Evolutionary conservation across 2,329 filamentous ascomycete species (phyloP), one percentile per base, ranked within the genome.

Genomic region (Microsporum audouinii): DNA sequence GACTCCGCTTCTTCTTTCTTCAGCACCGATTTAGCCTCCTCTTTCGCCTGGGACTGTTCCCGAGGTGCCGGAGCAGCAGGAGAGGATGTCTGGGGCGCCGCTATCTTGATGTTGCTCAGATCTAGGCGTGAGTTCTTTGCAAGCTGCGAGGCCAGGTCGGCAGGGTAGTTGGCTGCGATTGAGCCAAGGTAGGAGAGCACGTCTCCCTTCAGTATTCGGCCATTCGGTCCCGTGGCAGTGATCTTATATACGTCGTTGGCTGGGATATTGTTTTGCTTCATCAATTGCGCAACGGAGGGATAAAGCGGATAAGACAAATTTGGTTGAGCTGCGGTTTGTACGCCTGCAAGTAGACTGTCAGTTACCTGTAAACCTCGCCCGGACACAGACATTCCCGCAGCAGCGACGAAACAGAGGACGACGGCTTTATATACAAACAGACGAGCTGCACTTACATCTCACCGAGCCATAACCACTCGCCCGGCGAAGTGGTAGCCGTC

Each of bases 141-240:
- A 71, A 95, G 86, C 59, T 84, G 85, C 62, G 82, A 78, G 60
- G 88, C 88, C 67, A 91, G 82, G 63, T 84, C 79, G 27, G 83
- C 81, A 1, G 92, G 88, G 66, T 89, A 88, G 62, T 85, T 80
- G 65, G 85, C 78, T 63, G 86, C 79, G 69, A 96, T 89, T 67
- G 81, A 79, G 64, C 94, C 94, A 14, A 97, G 76, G 74, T 92
- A 94, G 56, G 91, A 91, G 60, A 99, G 84, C 5, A 99, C 87
- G 71, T 99, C 94, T 61, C 94, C 94, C 81, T 99, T 99, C 64
- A 99, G 82, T 60, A 99, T 80, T 63, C 94, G 86, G 62, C 91
- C 91, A 69, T 86, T 86, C 34, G 94, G 94, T 29, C 94, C 94
- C 23, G 89, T 92, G 4, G 91, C 88, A 59, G 85, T 88, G 73